Conservation (phyloP, 164 flowering plant genomes). For the Chloranthus sessilifolius region DNA sequence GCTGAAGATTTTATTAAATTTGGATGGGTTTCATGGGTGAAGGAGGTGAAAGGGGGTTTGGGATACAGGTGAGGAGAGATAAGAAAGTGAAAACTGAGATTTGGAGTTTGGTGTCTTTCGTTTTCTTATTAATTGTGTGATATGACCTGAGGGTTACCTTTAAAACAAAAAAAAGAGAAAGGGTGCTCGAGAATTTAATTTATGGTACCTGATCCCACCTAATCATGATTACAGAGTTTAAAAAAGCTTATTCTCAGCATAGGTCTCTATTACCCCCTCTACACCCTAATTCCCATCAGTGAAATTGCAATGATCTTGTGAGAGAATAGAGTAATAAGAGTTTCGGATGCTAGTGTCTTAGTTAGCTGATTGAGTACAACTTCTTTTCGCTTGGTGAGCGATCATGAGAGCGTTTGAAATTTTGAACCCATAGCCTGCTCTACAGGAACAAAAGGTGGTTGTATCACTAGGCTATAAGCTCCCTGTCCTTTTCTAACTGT, state of each 20-base stretch:
- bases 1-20: neutral
- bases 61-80: neutral
- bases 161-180: neutral
- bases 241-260: constrained; percentile 8
- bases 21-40: neutral
- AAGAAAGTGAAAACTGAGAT: neutral
- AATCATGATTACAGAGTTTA: neutral
- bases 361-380: neutral
- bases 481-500: no score
- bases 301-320: neutral
- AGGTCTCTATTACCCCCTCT: neutral
- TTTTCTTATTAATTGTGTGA: neutral
- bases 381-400: neutral
- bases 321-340: neutral
- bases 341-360: neutral
- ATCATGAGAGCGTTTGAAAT: neutral
- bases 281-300: neutral
- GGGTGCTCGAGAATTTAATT: neutral
- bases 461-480: no score
- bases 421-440: no score
- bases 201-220: constrained; percentile 12
- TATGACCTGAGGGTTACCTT: neutral
- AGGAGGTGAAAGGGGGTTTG: neutral
- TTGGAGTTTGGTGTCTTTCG: neutral
- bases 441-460: no score